Evolutionary conservation across 2,329 filamentous ascomycete species (phyloP).

Genomic region (Clathrospora elynae): DNA sequence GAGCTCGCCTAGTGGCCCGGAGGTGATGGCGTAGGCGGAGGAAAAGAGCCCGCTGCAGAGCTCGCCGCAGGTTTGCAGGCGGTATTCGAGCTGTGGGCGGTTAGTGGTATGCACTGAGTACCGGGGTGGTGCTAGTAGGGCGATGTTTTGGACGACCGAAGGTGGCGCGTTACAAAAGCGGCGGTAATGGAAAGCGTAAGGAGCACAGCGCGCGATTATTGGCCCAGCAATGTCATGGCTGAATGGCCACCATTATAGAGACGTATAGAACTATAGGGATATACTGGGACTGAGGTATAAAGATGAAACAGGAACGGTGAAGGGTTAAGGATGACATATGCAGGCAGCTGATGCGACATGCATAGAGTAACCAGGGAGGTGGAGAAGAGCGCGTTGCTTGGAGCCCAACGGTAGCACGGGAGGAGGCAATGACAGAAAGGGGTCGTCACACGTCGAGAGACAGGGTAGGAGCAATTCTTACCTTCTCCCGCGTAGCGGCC

Average conservation of each 20-base stretch:
- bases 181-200: constrained; percentile 3
- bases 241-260: too few species aligned
- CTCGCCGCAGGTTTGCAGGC: constrained; percentile 74
- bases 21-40: constrained; percentile 62
- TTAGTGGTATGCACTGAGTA: constrained; percentile 10
- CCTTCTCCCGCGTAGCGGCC: constrained; percentile 65
- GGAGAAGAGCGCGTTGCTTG: constrained; percentile 18
- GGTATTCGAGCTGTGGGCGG: constrained; percentile 70
- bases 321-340: constrained; percentile 1
- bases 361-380: constrained; percentile 14
- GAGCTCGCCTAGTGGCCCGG: constrained; percentile 51
- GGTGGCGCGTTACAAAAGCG: constrained; percentile 7
- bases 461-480: constrained; percentile 43
- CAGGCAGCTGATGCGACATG: not conserved
- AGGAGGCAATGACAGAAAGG: constrained; percentile 1
- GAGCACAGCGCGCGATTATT: not conserved
- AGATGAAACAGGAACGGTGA: constrained; percentile 4
- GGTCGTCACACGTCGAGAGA: constrained; percentile 1
- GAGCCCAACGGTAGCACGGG: constrained; percentile 21
- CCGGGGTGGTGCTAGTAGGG: not conserved
- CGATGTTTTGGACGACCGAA: not conserved
- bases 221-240: not conserved
- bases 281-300: not conserved
- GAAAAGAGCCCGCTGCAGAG: constrained; percentile 82
- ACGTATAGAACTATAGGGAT: too few species aligned